Conservation (phyloP, 768 basidiomycete genomes). For the Cystobasidium ongulense region DNA sequence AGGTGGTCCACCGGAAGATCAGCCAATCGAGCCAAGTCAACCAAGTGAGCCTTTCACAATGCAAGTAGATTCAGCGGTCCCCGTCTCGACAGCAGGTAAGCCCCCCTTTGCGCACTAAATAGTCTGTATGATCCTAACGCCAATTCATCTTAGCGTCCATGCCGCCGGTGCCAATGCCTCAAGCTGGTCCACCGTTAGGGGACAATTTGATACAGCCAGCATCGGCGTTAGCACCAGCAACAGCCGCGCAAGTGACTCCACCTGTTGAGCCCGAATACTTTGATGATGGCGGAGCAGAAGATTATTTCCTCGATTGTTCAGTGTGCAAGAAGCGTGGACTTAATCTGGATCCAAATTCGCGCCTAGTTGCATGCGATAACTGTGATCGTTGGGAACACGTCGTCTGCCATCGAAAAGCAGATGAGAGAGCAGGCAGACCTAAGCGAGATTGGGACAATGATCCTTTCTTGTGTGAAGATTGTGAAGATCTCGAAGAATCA, state of each 20-base stretch:
- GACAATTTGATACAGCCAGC: not conserved
- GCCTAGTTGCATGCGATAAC: slow-evolving; percentile 11
- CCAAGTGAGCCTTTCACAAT: not conserved
- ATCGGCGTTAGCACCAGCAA: not conserved
- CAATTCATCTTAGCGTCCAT: not conserved
- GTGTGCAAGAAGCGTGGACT: slow-evolving; percentile 12
- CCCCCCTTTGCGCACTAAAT: not conserved
- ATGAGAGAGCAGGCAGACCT: slow-evolving; percentile 1
- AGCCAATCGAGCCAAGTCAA: not conserved
- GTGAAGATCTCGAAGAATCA: slow-evolving; percentile 8
- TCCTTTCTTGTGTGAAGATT: slow-evolving; percentile 22
- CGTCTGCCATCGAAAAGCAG: slow-evolving; percentile 17
- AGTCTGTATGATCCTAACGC: not conserved
- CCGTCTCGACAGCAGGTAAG: not conserved
- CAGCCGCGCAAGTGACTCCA: not conserved
- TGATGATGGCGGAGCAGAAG: slow-evolving; percentile 15
- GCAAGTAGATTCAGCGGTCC: not conserved
- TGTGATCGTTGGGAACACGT: slow-evolving; percentile 30
- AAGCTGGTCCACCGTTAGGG: not conserved
- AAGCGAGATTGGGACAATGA: slow-evolving; percentile 19
- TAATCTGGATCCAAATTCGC: slow-evolving; percentile 13
- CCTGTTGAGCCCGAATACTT: not conserved
- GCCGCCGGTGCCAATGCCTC: not conserved
- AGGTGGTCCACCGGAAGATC: not conserved
- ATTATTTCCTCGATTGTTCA: slow-evolving; percentile 27